Evolutionary conservation across 2,329 filamentous ascomycete species (phyloP).

Genomic region (Sporothrix luriei): DNA sequence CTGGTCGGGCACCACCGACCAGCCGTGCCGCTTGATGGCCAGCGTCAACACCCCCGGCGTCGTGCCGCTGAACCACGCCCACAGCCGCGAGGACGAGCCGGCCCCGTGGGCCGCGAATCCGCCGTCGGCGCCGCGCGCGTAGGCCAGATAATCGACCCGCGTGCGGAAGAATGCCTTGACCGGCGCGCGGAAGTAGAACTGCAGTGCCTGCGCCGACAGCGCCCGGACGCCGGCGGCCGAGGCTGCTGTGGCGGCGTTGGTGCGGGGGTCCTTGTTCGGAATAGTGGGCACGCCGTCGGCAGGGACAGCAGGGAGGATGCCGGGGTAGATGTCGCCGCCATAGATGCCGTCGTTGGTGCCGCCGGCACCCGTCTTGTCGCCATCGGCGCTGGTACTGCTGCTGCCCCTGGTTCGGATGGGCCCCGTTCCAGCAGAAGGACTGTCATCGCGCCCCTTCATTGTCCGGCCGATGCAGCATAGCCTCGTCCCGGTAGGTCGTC

Average conservation of each 20-base stretch:
- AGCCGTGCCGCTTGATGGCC: constrained; percentile 70
- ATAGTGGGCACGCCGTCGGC: constrained; percentile 40
- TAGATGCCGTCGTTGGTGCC: constrained; percentile 22
- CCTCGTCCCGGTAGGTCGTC: constrained; percentile 4
- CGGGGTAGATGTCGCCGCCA: constrained; percentile 36
- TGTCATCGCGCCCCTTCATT: constrained; percentile 35
- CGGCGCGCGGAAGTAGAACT: constrained; percentile 89
- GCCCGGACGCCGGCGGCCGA: constrained; percentile 84
- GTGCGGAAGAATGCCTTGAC: constrained; percentile 92
- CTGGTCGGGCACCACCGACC: constrained; percentile 73
- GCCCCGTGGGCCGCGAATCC: constrained; percentile 1
- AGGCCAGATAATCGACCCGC: constrained; percentile 77
- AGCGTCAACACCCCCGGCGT: constrained; percentile 70
- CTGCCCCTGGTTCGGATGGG: neutral
- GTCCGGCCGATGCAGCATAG: constrained; percentile 32
- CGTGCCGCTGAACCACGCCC: constrained; percentile 61
- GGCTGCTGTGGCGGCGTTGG: constrained; percentile 67
- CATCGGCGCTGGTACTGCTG: neutral
- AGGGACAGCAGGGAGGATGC: constrained; percentile 52
- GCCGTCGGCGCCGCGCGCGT: constrained; percentile 52
- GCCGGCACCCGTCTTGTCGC: neutral
- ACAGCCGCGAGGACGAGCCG: constrained; percentile 44
- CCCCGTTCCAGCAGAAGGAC: constrained; percentile 27
- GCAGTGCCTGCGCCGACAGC: constrained; percentile 77
- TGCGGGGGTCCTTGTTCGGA: constrained; percentile 53